A percentile compares a stretch with the other conserved stretches of the same genome.
Conservation (phyloP, 2,329 filamentous ascomycete genomes). For the Trichothecium sympodiale region DNA sequence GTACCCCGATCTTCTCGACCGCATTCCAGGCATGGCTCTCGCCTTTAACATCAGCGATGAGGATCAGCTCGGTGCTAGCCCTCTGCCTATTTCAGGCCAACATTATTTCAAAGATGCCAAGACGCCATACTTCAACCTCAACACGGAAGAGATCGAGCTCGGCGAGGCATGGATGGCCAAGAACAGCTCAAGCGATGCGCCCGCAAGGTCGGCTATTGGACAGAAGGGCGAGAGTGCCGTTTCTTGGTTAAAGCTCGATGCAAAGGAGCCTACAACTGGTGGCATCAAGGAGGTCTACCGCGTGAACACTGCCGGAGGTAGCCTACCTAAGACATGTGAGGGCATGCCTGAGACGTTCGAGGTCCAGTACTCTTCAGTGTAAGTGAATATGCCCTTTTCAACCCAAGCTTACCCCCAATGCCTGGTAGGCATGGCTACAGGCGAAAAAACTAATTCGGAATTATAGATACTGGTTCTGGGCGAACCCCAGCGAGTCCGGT, state of each 20-base stretch:
- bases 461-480: conserved; percentile 8
- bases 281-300: conserved; percentile 69
- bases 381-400: conserved; percentile 33
- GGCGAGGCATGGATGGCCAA: conserved; percentile 55
- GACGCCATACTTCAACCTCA: conserved; percentile 72
- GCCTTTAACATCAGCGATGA: conserved; percentile 45
- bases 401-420: neutral
- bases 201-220: conserved; percentile 47
- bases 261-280: conserved; percentile 40
- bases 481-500: neutral
- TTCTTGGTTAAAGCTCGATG: conserved; percentile 65
- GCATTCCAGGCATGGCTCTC: conserved; percentile 57
- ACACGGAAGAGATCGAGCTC: conserved; percentile 32
- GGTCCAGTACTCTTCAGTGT: conserved; percentile 75
- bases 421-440: neutral
- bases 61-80: conserved; percentile 39
- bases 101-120: conserved; percentile 68
- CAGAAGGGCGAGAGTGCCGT: conserved; percentile 58
- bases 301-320: conserved; percentile 73
- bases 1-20: conserved; percentile 53
- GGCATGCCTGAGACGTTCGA: conserved; percentile 53
- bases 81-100: conserved; percentile 57
- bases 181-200: conserved; percentile 49
- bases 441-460: neutral
- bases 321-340: conserved; percentile 60